Base-by-base conservation (phyloP, 2,329 filamentous ascomycete species). In the Pseudogymnoascus sp. region DNA sequence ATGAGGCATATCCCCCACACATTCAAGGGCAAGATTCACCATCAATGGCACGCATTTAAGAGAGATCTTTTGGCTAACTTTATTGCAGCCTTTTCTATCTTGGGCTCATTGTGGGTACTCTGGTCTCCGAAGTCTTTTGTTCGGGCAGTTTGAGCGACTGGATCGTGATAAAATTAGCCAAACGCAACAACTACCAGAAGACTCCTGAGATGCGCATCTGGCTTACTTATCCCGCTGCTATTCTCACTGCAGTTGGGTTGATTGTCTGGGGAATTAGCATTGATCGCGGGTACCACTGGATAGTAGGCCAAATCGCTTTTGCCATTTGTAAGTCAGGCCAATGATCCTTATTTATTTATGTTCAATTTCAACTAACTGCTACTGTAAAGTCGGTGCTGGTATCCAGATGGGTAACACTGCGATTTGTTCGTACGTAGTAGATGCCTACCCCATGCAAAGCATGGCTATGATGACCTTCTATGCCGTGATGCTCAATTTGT, bases 381-480 rank as follows among this genome's bases (percentile, higher is more conserved):
- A 10, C 4, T 21, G 13, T 42, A 42, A 21, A 82, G 80, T 83
- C 68, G 80, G 78, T 1, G 78, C 80, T 0, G 82, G 82, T 19
- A 79, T 84, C 65, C 82, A 85, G 65, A 79, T 83, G 62, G 82
- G 82, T 28, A 85, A 84, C 69, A 82, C 81, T 0, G 78, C 79
- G 1, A 72, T 80, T 10, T 80, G 76, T 50, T 76, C 78, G 5
- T 85, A 85, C 68, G 76, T 84, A 13, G 77, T 85, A 31, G 83
- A 85, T 68, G 76, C 76, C 47, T 84, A 85, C 69, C 82, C 81
- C 0, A 70, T 81, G 13, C 81, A 84, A 68, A 79, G 79, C 40
- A 84, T 82, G 70, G 79, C 79, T 42, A 75, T 82, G 40, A 76
- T 83, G 31, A 81, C 78, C 8, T 84, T 83, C 68, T 84, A 83